Evolutionary conservation across 306 rosid genomes (phyloP).

Genomic region (Rubus idaeus): DNA sequence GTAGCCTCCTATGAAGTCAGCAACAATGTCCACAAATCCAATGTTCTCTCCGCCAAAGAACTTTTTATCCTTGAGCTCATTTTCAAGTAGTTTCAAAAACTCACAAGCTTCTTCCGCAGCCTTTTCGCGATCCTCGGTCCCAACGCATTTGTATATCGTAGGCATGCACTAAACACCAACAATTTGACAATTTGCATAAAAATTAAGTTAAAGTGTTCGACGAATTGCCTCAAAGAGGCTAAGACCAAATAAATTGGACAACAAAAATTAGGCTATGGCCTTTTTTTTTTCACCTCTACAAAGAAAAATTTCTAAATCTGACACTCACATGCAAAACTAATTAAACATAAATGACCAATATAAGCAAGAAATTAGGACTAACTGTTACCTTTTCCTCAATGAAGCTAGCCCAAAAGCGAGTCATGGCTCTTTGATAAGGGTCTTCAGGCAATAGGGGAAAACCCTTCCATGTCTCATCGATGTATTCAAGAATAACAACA

Average conservation of each 20-base stretch:
- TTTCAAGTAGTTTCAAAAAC: constrained; percentile 30
- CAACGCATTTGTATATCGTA: constrained; percentile 14
- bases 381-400: constrained; percentile 54
- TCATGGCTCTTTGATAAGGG: constrained; percentile 45
- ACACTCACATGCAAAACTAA: too few species aligned
- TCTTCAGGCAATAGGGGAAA: constrained; percentile 45
- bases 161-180: constrained; percentile 24
- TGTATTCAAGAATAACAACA: constrained; percentile 50
- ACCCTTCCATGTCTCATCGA: constrained; percentile 45
- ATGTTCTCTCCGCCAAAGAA: constrained; percentile 60
- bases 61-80: constrained; percentile 47
- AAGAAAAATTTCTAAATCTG: not conserved
- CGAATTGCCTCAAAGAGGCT: not conserved
- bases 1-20: constrained; percentile 28
- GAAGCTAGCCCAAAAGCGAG: constrained; percentile 70
- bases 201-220: not conserved
- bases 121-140: constrained; percentile 28
- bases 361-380: not conserved
- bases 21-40: constrained; percentile 56
- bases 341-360: not conserved
- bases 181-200: not conserved
- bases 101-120: constrained; percentile 25
- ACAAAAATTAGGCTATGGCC: too few species aligned
- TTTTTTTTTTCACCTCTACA: too few species aligned
- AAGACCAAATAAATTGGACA: not conserved